Percentiles rank a stretch among this genome's conserved stretches.
These are phyloP conservation scores for Astrephomene gubernaculifera DNA, from an alignment of 139 green algal genomes.

Conservation along the genomic window DNA sequence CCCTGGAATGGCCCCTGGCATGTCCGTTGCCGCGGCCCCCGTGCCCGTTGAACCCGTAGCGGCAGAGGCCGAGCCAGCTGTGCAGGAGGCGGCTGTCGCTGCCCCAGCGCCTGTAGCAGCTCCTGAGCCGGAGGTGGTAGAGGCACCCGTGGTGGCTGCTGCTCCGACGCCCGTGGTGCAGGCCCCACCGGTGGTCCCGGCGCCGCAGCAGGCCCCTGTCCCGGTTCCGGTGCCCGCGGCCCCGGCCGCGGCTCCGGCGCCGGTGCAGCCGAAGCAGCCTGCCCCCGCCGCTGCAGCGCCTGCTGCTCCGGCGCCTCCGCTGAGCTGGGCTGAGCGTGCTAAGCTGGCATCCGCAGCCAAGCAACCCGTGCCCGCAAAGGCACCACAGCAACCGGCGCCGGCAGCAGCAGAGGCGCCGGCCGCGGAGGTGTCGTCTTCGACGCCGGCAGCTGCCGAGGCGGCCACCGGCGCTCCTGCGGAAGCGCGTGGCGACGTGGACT, in stretches of 20 bases:
- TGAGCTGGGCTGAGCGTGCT: constrained; percentile 49
- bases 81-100: not conserved
- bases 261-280: constrained; percentile 23
- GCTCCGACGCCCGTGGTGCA: not conserved
- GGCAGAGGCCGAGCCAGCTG: not conserved
- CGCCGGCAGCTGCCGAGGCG: not conserved
- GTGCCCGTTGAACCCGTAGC: not conserved
- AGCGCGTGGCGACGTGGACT: not conserved
- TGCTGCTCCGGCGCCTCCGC: constrained; percentile 11
- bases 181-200: not conserved
- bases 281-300: constrained; percentile 32
- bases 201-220: not conserved
- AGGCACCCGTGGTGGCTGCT: constrained; percentile 8
- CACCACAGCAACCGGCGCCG: not conserved
- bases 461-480: not conserved
- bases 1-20: not conserved
- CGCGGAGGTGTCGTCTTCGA: not conserved
- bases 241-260: not conserved
- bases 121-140: not conserved
- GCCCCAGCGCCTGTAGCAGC: not conserved
- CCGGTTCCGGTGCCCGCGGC: not conserved
- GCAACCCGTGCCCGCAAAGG: not conserved
- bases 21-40: not conserved
- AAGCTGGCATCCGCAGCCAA: constrained; percentile 13
- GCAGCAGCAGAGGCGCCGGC: not conserved